Evolutionary conservation across 352 stramenopile genomes (phyloP), one percentile per base, ranked within the genome.

Genomic region (Aphanomyces stellatus): DNA sequence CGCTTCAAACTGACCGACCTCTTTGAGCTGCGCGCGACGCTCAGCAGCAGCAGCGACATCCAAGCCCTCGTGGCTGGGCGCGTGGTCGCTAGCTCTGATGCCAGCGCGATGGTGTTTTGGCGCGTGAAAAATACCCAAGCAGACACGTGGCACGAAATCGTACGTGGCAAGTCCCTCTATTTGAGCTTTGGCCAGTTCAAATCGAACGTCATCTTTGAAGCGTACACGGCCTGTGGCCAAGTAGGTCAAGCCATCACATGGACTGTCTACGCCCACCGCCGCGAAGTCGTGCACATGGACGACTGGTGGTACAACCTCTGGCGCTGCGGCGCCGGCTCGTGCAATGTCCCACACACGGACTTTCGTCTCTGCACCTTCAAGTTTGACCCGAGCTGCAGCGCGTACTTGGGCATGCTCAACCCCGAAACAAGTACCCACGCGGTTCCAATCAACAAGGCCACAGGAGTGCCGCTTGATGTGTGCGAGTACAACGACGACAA

Each of bases 341-440:
- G 53, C 53, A 62, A 62, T 31, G 53, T 46, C 7, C 31, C 17
- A 0, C 15, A 42, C 13, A 37, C 53, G 5, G 30, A 62, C 24
- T 62, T 62, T 46, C 15, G 53, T 15, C 19, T 62, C 7, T 62
- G 53, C 53, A 34, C 15, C 22, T 62, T 62, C 53, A 15, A 37
- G 17, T 42, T 62, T 0, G 53, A 62, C 24, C 53, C 53, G n/a
- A 43, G 3, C 1, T 43, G 53, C 30, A 15, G 13, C 17, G 13
- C 33, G 5, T 24, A 33, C 35, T 46, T 28, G n/a, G 25, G 25
- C 25, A 62, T 62, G 53, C 22, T 62, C 2, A 24, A 62, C 10
- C 53, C 53, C 5, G 15, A 27, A 10, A 19, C 10, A 27, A 22
- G 28, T 4, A 42, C 33, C 4, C 10, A 33, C n/a, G n/a, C 37